Conservation (phyloP, 768 basidiomycete genomes). For the Phaeotremella skinneri region DNA sequence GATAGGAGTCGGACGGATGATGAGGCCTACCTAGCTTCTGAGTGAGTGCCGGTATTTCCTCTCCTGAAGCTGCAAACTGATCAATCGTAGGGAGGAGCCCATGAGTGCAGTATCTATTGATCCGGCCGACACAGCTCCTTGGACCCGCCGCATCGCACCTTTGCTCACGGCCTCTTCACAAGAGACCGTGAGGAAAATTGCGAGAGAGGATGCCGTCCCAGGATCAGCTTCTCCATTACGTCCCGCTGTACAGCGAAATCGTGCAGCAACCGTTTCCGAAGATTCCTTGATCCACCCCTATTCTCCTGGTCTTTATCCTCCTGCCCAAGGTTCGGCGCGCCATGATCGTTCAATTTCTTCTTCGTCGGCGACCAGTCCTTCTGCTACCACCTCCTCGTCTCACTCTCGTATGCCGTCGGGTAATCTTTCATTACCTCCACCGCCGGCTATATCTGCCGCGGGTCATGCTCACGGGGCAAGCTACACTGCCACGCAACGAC, state of each 20-base stretch:
- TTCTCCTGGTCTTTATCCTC: conserved; percentile 12
- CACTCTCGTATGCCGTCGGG: conserved; percentile 61
- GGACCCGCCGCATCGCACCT: conserved; percentile 12
- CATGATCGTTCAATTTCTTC: conserved; percentile 25
- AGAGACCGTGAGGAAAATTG: conserved; percentile 26
- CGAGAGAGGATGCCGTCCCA: conserved; percentile 15
- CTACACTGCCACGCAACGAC: conserved; percentile 41
- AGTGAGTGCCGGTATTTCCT: conserved; percentile 18
- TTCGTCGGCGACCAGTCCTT: conserved; percentile 28
- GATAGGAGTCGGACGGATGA: conserved; percentile 18
- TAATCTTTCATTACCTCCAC: conserved; percentile 52
- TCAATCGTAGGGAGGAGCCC: conserved; percentile 25
- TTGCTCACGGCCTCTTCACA: conserved; percentile 24
- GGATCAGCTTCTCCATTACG: conserved; percentile 7
- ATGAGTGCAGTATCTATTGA: conserved; percentile 16
- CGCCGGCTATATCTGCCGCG: conserved; percentile 8
- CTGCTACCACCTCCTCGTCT: conserved; percentile 31
- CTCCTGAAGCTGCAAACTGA: conserved; percentile 4
- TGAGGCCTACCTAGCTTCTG: conserved; percentile 24
- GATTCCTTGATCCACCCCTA: conserved; percentile 17
- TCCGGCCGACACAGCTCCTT: conserved; percentile 12
- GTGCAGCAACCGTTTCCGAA: conserved; percentile 22
- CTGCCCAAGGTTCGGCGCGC: background rate
- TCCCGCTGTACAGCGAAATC: conserved; percentile 16
- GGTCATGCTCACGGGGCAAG: conserved; percentile 47